Evolutionary conservation across 2,329 filamentous ascomycete species (phyloP).

Genomic region (Botryotinia globosa): DNA sequence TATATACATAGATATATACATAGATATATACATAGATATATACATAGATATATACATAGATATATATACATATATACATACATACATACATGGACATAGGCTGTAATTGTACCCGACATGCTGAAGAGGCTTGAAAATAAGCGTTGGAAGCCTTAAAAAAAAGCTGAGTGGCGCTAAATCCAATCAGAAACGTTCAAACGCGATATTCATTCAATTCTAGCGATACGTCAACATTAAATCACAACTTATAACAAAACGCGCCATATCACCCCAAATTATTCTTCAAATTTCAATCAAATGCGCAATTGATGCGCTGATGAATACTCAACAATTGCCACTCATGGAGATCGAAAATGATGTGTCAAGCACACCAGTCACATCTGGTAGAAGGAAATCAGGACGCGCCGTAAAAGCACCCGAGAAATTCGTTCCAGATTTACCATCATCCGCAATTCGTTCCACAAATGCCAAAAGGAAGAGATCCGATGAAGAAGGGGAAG

Average conservation of each 20-base stretch:
- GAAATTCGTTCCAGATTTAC: slow-evolving; percentile 55
- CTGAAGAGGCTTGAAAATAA: not conserved
- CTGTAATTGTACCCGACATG: not conserved
- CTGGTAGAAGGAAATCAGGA: slow-evolving; percentile 62
- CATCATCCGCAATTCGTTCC: slow-evolving; percentile 40
- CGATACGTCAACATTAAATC: slow-evolving; percentile 13
- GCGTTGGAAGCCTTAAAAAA: slow-evolving; percentile 4
- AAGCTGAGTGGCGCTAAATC: slow-evolving; percentile 18
- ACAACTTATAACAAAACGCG: slow-evolving; percentile 11
- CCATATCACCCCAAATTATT: not conserved
- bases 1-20: too few relatives aligned
- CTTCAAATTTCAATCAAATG: slow-evolving; percentile 1
- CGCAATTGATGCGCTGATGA: slow-evolving; percentile 40
- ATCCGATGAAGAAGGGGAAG: slow-evolving; percentile 45
- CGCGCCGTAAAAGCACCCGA: slow-evolving; percentile 60
- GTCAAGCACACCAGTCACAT: slow-evolving; percentile 51
- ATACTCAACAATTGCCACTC: slow-evolving; percentile 45
- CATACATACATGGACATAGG: not conserved
- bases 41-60: too few relatives aligned
- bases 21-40: too few relatives aligned
- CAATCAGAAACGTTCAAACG: slow-evolving; percentile 18
- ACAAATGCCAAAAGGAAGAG: slow-evolving; percentile 58
- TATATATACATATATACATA: not conserved
- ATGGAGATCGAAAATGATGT: slow-evolving; percentile 55
- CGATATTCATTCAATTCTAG: slow-evolving; percentile 9